phyloP scores from a whole-genome alignment of 495 filamentous ascomycete genomes.

The Aspergillus olivimuriae region DNA sequence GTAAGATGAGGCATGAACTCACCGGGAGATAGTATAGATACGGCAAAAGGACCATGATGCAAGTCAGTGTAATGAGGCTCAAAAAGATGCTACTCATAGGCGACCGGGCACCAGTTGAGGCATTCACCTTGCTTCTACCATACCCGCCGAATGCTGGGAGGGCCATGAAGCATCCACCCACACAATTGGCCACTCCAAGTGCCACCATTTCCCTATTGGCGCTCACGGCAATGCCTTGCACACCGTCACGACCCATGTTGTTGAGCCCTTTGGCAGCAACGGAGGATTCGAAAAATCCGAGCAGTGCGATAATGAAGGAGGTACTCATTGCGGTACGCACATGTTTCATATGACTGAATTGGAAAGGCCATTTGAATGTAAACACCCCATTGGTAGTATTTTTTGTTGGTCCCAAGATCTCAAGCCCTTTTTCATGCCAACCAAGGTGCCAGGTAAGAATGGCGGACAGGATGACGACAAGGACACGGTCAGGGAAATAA shows the following conservation, averaged over 20 bases:
- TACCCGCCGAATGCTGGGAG: constrained; percentile 96
- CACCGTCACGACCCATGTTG: constrained; percentile 46
- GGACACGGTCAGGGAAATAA: constrained; percentile 87
- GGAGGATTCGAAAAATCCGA: constrained; percentile 97
- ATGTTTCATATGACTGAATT: constrained; percentile 64
- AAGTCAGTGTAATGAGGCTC: constrained; percentile 71
- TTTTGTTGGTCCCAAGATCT: constrained; percentile 75
- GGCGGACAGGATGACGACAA: constrained; percentile 82
- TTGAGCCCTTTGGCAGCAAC: constrained; percentile 90
- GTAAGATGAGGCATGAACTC: constrained; percentile 28
- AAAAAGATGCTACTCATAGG: constrained; percentile 88
- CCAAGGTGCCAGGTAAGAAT: constrained; percentile 69
- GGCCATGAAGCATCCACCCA: constrained; percentile 86
- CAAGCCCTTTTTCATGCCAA: constrained; percentile 78
- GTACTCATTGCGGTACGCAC: constrained; percentile 85
- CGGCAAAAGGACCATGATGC: constrained; percentile 74
- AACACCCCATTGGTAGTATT: constrained; percentile 56
- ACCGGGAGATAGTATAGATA: constrained; percentile 94
- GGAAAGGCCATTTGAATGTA: constrained; percentile 79
- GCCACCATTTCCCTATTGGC: constrained; percentile 94
- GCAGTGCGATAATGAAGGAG: constrained; percentile 84
- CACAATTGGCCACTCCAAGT: constrained; percentile 79
- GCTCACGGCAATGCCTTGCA: constrained; percentile 73
- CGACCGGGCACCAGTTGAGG: constrained; percentile 81
- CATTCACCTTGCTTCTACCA: constrained; percentile 91